These are phyloP conservation scores for Macrocybe gigantea DNA, from an alignment of 768 basidiomycete genomes.

Conservation along the genomic window DNA sequence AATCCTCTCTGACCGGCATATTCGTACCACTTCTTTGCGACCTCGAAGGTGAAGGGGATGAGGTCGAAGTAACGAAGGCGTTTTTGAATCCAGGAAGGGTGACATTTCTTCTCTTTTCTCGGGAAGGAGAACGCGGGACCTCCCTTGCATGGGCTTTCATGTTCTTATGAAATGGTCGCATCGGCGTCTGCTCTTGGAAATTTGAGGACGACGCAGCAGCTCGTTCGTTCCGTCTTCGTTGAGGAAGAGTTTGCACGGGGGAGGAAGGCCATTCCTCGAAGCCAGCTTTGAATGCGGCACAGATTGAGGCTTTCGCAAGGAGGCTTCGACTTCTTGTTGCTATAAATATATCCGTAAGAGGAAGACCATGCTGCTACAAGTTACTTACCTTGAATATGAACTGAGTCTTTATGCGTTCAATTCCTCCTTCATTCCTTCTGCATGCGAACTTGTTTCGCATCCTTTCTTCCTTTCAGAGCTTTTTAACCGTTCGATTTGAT, in stretches of 20 bases:
- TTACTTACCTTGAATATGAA: constrained; percentile 58
- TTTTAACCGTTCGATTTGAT: constrained; percentile 53
- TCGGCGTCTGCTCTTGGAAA: constrained; percentile 28
- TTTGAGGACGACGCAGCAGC: constrained; percentile 21
- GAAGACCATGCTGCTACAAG: constrained; percentile 2
- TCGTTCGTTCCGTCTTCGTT: constrained; percentile 31
- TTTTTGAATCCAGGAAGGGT: constrained; percentile 50
- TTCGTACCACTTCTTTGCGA: constrained; percentile 10
- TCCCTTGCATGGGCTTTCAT: too few species aligned
- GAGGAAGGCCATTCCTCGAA: constrained; percentile 31
- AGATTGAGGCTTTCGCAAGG: constrained; percentile 41
- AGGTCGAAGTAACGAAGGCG: constrained; percentile 39
- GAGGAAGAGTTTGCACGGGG: constrained; percentile 32
- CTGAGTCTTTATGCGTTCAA: constrained; percentile 66
- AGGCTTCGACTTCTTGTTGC: constrained; percentile 66
- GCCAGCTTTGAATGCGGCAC: constrained; percentile 39
- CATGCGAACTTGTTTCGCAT: constrained; percentile 45
- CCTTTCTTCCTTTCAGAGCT: constrained; percentile 54
- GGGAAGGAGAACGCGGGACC: background rate
- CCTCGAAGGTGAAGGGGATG: constrained; percentile 14
- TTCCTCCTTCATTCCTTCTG: constrained; percentile 59
- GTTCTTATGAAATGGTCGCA: constrained; percentile 11
- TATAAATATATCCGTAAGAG: constrained; percentile 16
- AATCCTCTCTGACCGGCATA: constrained; percentile 6
- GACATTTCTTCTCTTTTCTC: constrained; percentile 19